Evolutionary conservation across 2,329 filamentous ascomycete genomes (phyloP), one percentile per base, ranked within the genome.

Genomic region (Aspergillaceae sp.): DNA sequence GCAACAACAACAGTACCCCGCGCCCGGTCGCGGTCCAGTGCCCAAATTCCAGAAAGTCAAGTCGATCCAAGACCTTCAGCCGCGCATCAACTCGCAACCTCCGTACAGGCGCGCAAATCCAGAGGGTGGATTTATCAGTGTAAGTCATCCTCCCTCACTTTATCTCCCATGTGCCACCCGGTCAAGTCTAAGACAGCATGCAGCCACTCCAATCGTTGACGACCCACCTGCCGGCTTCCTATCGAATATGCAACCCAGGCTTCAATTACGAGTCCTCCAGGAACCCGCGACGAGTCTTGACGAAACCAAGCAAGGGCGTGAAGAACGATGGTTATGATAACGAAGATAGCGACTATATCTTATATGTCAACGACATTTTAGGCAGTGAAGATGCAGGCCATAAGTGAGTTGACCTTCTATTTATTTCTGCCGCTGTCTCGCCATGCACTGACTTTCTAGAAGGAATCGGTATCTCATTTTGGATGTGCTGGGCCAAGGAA

Each of bases 241-340:
- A 98, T 72, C 86, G 92, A 58, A 97, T 98, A 66, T 98, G 92
- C 74, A 98, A 98, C 65, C 90, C 90, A 3, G 83, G 80, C 59
- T 98, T 98, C 77, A 96, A 98, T 73, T 98, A 98, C 71, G 92
- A 98, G 66, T 96, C 92, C 10, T 96, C 92, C 45, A 82, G 92
- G 55, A 98, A 98, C 63, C 92, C 92, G 35, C 86, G 92, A 51
- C 81, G 92, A 66, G 92, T 98, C 42, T 77, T 98, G 55, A 98
- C 92, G 10, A 98, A 98, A 69, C 92, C 92, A 5, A 97, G 92
- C 78, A 98, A 98, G 71, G 92, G 92, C 9, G 81, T 87, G 51
- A 98, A 98, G 77, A 98, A 98, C 62, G 92, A 98, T 71, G 92
- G 92, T 3, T 98, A 92, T 62, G 92, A 98, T 64, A 98, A 98